Evolutionary conservation across 495 filamentous ascomycete species (phyloP), one percentile per base, ranked within the genome.

Genomic region (Penicillium antarcticum): DNA sequence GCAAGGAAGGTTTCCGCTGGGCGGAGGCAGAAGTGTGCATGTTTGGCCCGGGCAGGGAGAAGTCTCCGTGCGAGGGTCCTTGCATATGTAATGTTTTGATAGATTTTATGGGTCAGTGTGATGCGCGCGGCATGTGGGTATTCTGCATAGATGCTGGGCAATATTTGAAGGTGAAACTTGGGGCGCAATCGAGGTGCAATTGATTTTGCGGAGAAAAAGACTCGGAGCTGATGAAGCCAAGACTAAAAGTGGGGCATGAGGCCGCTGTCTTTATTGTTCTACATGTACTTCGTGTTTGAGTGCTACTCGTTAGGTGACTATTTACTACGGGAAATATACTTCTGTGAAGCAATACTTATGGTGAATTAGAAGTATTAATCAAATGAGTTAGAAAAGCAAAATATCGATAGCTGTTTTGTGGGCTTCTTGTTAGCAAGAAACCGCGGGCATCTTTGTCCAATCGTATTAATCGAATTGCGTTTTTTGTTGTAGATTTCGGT

Each of bases 1-100:
- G 68, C 63, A 63, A 60, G 45, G 67, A 61, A 45, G 60, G 42
- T 56, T 57, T 69, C 17, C 64, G 63, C 57, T 66, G 61, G 18
- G 63, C 43, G 29, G 63, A 60, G 12, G 54, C 53, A 39, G 66
- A 56, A 45, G 62, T 42, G 29, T 59, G 53, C 53, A 70, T 67
- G 48, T 58, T 66, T 42, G 62, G 37, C 11, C 55, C 64, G 26
- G 57, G 52, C 5, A 62, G 46, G 42, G 62, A 57, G 35, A 56
- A 51, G 18, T 61, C 53, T 33, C 59, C 55, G 42, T 52, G 42
- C 31, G 66, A 63, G 43, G 58, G 54, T 48, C 31, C 41, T 44
- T 59, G 60, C 52, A 56, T 56, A 34, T 45, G 23, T 32, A 42
- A 23, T 21, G 16, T 10, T 39, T 4, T 9, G 26, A 14, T 19